Base-by-base conservation (phyloP, 2,329 filamentous ascomycete genomes). In the Penicillium concentricum region DNA sequence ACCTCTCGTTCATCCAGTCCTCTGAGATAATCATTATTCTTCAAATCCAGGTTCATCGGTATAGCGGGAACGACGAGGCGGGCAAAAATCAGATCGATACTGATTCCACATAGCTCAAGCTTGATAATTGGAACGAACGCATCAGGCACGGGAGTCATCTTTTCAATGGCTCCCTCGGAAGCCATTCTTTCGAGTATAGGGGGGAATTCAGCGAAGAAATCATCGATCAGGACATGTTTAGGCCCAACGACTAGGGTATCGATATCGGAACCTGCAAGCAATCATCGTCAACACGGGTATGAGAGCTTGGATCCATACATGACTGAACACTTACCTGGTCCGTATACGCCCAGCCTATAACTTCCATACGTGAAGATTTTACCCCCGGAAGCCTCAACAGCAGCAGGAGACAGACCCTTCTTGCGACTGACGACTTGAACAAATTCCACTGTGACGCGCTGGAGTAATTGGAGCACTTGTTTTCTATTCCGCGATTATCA, bases 71-170 rank as follows among this genome's bases (percentile, higher is more conserved):
- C 78, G 58, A 87, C 79, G 63, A 95, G 84, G 54, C 90, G 83
- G 62, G 90, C 89, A 75, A 92, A 92, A 72, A 97, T 95, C 64
- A 99, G 78, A 82, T 99, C 94, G 71, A 99, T 95, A 73, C 91
- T 94, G 72, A 99, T 95, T 48, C 88, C 90, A 50, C 84, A 86
- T 65, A 95, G 91, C 72, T 96, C 91, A 69, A 97, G 90, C 73
- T 97, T 97, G 79, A 99, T 97, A 72, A 99, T 96, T 46, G 94
- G 94, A 8, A 97, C 93, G 69, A 91, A 96, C 4, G 93, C 91
- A 69, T 96, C 93, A 46, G 88, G 88, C 37, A 99, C 94, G 0
- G 89, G 85, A 2, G 90, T 88, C 67, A 97, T 81, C 71, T 95
- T 91, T 58, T 89, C 88, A 66, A 97, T 91, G 57, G 92, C 83